A percentile compares a stretch with the other conserved stretches of the same genome.
Evolutionary conservation across 140 eudicot species (phyloP).

Genomic region (Senecio squalidus): DNA sequence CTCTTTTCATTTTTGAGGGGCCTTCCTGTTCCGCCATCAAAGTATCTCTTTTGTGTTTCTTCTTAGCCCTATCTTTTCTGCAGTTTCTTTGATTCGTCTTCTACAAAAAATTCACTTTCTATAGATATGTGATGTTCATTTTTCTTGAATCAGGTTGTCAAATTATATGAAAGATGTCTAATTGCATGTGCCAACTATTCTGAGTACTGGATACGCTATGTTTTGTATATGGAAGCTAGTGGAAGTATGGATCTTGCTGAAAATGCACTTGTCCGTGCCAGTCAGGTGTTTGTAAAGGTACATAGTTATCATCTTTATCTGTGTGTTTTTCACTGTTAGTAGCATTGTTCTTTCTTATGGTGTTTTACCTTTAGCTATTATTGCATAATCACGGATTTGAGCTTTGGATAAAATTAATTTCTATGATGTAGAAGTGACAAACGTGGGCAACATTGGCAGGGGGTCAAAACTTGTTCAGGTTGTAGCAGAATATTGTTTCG

Average conservation of each 20-base stretch:
- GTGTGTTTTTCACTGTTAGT: background rate
- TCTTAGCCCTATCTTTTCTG: conserved; percentile 43
- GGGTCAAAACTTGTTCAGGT: too few species aligned
- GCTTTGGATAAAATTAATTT: too few species aligned
- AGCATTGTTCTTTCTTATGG: background rate
- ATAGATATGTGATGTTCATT: conserved; percentile 23
- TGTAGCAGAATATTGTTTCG: too few species aligned
- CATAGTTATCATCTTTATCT: background rate
- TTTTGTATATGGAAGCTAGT: conserved; percentile 82
- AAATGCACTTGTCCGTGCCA: conserved; percentile 98
- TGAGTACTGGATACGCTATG: conserved; percentile 89
- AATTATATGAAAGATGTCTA: conserved; percentile 93
- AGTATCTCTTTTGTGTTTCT: conserved; percentile 85
- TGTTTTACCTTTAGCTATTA: background rate
- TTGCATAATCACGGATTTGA: background rate
- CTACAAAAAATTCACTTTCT: background rate
- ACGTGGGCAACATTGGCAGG: too few species aligned
- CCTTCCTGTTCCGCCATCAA: conserved; percentile 92
- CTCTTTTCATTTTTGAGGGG: conserved; percentile 94
- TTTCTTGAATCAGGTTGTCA: conserved; percentile 71
- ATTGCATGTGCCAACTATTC: conserved; percentile 96
- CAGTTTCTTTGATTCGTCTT: conserved; percentile 16
- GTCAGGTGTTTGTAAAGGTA: conserved; percentile 95
- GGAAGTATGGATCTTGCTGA: conserved; percentile 88
- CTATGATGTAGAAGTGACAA: too few species aligned